Conservation (phyloP, 805 yeast genomes). For the Komagataella ulmi region DNA sequence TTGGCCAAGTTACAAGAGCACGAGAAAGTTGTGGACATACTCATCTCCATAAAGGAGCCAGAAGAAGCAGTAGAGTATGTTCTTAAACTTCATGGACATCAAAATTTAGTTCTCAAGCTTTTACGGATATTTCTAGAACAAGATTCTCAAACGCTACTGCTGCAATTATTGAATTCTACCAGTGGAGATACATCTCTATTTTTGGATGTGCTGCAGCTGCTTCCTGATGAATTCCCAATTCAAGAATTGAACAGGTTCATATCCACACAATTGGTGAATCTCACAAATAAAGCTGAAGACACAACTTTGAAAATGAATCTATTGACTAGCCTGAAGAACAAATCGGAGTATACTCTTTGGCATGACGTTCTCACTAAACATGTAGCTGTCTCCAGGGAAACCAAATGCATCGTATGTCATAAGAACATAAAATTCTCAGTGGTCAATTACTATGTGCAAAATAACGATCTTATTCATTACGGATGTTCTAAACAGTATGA, state of each 20-base stretch:
- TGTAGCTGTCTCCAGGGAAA: background rate
- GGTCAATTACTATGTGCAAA: background rate
- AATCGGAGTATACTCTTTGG: background rate
- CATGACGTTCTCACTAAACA: background rate
- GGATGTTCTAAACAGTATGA: constrained; percentile 21
- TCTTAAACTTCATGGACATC: background rate
- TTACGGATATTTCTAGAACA: background rate
- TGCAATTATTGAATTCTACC: background rate
- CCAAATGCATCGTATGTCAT: background rate
- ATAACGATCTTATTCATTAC: background rate
- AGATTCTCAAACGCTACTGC: background rate
- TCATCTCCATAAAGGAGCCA: background rate
- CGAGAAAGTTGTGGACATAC: background rate
- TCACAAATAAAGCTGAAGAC: background rate
- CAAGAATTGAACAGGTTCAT: background rate
- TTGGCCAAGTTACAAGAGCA: background rate
- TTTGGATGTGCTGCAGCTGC: background rate
- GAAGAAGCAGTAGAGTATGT: background rate
- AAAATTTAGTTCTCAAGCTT: background rate
- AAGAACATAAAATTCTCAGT: background rate
- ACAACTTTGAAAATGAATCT: background rate
- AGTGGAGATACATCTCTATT: background rate
- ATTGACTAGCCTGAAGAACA: background rate
- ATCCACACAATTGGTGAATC: background rate
- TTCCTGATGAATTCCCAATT: background rate